Conservation (phyloP, 768 basidiomycete genomes). For the Sutorius australiensis region DNA sequence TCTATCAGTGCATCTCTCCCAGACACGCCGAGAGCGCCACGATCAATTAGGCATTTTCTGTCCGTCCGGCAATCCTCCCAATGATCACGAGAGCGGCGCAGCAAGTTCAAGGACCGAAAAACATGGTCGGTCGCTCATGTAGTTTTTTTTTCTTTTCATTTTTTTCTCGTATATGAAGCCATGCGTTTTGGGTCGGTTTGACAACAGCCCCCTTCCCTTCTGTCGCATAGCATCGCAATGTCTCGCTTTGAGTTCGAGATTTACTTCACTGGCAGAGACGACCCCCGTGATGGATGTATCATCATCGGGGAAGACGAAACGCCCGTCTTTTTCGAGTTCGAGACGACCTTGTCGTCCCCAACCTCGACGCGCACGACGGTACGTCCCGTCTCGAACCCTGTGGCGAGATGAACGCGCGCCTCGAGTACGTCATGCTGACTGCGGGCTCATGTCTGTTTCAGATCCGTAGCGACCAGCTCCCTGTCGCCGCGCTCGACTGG, state of each 20-base stretch:
- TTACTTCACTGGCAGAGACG: constrained; percentile 67
- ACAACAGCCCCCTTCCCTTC: constrained; percentile 4
- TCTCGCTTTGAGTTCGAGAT: constrained; percentile 46
- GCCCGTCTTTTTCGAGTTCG: constrained; percentile 63
- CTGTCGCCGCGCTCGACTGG: constrained; percentile 54
- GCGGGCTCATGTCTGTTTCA: constrained; percentile 1
- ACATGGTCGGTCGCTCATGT: constrained; percentile 28
- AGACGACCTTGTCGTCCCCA: constrained; percentile 40
- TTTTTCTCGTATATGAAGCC: constrained; percentile 30
- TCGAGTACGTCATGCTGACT: neutral
- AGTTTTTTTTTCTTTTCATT: neutral
- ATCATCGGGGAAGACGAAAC: constrained; percentile 63
- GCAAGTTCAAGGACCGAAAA: constrained; percentile 11
- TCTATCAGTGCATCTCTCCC: constrained; percentile 16
- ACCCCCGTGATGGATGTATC: constrained; percentile 61
- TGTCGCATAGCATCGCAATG: constrained; percentile 19
- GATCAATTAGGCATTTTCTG: constrained; percentile 45
- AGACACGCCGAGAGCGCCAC: constrained; percentile 44
- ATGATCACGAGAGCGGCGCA: constrained; percentile 46
- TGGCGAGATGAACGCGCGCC: neutral
- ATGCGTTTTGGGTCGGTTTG: constrained; percentile 1
- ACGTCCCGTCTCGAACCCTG: neutral
- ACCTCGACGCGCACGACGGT: constrained; percentile 28
- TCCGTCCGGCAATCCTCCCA: constrained; percentile 42
- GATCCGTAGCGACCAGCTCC: constrained; percentile 43